phyloP scores from a whole-genome alignment of 2,329 filamentous ascomycete species.

The Ceratocystiopsis minuta region DNA sequence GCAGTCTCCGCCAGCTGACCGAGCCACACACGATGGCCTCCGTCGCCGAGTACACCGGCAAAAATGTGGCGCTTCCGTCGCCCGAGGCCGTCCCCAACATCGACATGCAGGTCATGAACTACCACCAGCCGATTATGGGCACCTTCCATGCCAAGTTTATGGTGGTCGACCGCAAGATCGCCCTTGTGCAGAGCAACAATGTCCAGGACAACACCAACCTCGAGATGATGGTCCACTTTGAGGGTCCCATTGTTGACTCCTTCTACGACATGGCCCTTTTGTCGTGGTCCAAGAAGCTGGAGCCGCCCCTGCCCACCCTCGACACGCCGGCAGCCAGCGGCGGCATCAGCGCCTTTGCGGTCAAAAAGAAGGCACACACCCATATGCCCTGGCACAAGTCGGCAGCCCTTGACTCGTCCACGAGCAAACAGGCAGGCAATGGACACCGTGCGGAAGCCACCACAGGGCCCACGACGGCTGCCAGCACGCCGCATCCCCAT shows the following conservation, averaged over 20 bases:
- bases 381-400: not conserved
- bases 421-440: constrained; percentile 3
- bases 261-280: constrained; percentile 58
- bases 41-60: constrained; percentile 37
- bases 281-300: constrained; percentile 47
- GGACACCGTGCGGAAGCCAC: constrained; percentile 6
- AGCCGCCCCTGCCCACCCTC: constrained; percentile 39
- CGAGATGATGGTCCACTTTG: constrained; percentile 63
- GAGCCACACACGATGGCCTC: constrained; percentile 46
- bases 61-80: constrained; percentile 40
- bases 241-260: constrained; percentile 59
- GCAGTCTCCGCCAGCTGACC: constrained; percentile 42
- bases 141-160: constrained; percentile 68
- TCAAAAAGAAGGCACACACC: too few relatives aligned
- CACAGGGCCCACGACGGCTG: constrained; percentile 11
- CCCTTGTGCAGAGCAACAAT: constrained; percentile 59
- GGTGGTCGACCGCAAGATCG: constrained; percentile 55
- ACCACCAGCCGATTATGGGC: constrained; percentile 49
- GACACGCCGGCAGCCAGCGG: constrained; percentile 25
- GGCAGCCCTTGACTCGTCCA: constrained; percentile 4
- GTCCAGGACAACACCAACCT: constrained; percentile 63
- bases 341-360: too few relatives aligned
- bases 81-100: constrained; percentile 51
- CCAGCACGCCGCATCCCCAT: constrained; percentile 8
- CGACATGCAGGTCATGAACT: constrained; percentile 56